Evolutionary conservation across 257 asterid genomes (phyloP).

Genomic region (Nicotiana benthamiana): DNA sequence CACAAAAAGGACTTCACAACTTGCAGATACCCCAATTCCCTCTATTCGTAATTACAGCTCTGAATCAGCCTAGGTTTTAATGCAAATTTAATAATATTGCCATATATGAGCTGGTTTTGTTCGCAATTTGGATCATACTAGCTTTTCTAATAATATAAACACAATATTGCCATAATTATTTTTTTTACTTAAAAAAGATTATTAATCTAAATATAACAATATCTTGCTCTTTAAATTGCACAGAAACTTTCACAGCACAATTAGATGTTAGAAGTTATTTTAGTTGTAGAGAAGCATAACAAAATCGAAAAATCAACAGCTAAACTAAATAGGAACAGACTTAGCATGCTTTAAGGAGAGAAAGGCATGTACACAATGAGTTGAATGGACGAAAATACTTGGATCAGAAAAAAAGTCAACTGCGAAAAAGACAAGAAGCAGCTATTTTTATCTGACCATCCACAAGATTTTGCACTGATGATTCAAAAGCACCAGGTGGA

Average conservation of each 20-base stretch:
- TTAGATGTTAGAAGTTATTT: neutral
- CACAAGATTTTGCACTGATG: slow-evolving; percentile 29
- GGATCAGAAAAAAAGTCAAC: neutral
- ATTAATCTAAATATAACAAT: neutral
- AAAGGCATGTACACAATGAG: neutral
- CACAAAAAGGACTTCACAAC: neutral
- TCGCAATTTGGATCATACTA: neutral
- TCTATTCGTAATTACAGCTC: neutral
- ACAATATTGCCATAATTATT: neutral
- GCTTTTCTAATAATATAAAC: neutral
- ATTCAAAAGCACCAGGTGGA: slow-evolving; percentile 80
- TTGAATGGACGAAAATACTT: neutral
- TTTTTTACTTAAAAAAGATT: neutral
- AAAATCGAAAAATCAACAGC: neutral
- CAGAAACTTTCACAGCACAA: neutral
- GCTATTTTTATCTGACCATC: slow-evolving; percentile 33
- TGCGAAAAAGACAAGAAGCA: neutral
- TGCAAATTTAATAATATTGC: neutral
- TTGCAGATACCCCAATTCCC: neutral
- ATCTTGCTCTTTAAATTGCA: neutral
- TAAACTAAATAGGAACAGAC: neutral
- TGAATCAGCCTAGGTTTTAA: neutral
- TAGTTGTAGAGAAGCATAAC: neutral
- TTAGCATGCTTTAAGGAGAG: neutral
- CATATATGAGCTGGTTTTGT: neutral